Base-by-base conservation (phyloP, 495 filamentous ascomycete genomes). In the Bryoglossum gracile region DNA sequence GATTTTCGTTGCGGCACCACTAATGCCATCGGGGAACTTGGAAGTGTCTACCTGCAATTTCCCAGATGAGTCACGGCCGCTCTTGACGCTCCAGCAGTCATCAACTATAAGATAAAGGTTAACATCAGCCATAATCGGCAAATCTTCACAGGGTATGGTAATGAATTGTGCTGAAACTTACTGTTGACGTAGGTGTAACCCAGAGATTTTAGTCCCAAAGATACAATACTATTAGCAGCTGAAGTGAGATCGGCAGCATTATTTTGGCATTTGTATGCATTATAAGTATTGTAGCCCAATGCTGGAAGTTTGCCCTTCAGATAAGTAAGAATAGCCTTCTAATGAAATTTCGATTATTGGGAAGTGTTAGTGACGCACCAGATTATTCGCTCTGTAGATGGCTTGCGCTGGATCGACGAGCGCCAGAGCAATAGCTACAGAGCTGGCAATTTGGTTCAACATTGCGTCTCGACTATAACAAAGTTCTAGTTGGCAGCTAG, bases 161-260 rank as follows among this genome's bases (percentile, higher is more conserved):
- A 18, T 2, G 30, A 43, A 22, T 18, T 10, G 19, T 11, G 24
- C n/a, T 13, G 17, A 26, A 11, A 16, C 48, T 42, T 5, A 43
- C 53, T 55, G 14, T 76, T 68, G 25, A 81, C 68, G 60, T 84
- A 84, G 56, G 80, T 65, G 55, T 87, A 86, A 13, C 83, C 83
- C 3, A 76, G 64, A 38, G 77, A 75, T 51, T 76, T 70, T 35
- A 84, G 64, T 0, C 79, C 78, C n/a, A 52, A 39, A 23, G 69
- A 62, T 11, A 76, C 65, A 36, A 80, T 70, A 11, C 54, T 48
- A 30, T 71, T 42, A 0, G 76, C 74, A 9, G 74, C 70, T 5
- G 54, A 54, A 14, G 76, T 50, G 21, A 78, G 55, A 21, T 75
- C 53, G 13, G 60, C 65, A 49, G 73, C 73, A 33, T 61, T 66